Conservation (phyloP, 768 basidiomycete genomes). For the Cystobasidium ongulense region DNA sequence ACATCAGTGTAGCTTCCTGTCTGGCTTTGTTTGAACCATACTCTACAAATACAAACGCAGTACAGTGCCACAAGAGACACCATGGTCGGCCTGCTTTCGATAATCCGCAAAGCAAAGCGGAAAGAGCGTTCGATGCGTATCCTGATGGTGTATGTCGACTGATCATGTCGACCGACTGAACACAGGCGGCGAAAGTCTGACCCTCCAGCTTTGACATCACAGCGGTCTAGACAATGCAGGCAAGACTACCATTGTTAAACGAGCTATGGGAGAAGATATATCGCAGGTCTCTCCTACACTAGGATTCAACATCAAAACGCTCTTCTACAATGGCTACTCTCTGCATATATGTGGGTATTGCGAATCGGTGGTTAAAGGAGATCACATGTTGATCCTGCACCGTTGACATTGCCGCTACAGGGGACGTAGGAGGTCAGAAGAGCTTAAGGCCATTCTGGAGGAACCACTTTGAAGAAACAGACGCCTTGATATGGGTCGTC, state of each 20-base stretch:
- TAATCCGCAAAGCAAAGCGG: constrained; percentile 88
- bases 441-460: constrained; percentile 96
- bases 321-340: constrained; percentile 74
- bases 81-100: constrained; percentile 83
- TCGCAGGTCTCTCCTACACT: constrained; percentile 79
- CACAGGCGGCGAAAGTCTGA: no score
- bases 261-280: constrained; percentile 86
- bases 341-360: constrained; percentile 31
- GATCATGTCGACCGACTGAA: background rate
- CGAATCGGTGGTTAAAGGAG: no score
- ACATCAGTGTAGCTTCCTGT: no score
- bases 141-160: constrained; percentile 66
- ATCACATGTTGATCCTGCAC: constrained; percentile 33
- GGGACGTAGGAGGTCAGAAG: constrained; percentile 97
- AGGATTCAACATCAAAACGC: constrained; percentile 98
- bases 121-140: constrained; percentile 96
- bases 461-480: constrained; percentile 98
- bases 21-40: no score
- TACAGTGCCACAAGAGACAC: no score
- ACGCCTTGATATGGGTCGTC: constrained; percentile 97
- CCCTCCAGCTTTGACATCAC: background rate
- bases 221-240: constrained; percentile 98
- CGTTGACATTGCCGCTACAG: constrained; percentile 48
- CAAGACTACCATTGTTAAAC: constrained; percentile 95
- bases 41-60: no score